These are phyloP conservation scores for Skeletonema grethae DNA, from an alignment of 108 stramenopile genomes.

Conservation along the genomic window DNA sequence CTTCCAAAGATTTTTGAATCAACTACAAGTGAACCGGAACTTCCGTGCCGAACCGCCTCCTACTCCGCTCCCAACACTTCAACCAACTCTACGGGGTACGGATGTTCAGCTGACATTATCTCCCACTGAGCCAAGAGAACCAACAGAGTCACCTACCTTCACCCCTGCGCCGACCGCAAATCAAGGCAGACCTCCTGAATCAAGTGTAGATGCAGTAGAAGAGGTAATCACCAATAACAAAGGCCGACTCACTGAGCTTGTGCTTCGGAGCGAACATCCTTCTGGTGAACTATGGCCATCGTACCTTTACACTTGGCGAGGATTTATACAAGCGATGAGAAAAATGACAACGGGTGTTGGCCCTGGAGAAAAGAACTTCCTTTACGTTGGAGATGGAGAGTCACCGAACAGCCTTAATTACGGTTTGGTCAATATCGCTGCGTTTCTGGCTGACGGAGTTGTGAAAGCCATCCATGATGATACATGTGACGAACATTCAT, in stretches of 20 bases:
- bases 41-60: conserved; percentile 32
- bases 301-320: conserved; percentile 36
- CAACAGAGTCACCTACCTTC: conserved; percentile 23
- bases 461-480: conserved; percentile 41
- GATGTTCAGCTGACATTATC: conserved; percentile 7
- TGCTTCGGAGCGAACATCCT: conserved; percentile 33
- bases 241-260: conserved; percentile 11
- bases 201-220: conserved; percentile 11
- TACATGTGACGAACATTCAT: conserved; percentile 39
- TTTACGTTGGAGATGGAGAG: conserved; percentile 41
- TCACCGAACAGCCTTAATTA: conserved; percentile 23
- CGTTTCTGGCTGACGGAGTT: conserved; percentile 43
- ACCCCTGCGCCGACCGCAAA: conserved; percentile 27
- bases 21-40: conserved; percentile 22
- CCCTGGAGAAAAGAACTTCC: conserved; percentile 40
- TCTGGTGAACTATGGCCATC: conserved; percentile 31
- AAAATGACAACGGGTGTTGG: conserved; percentile 39
- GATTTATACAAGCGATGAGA: conserved; percentile 26
- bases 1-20: conserved; percentile 41
- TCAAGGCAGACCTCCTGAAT: conserved; percentile 21
- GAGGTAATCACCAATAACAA: conserved; percentile 13
- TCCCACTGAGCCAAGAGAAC: conserved; percentile 7
- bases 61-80: conserved; percentile 30
- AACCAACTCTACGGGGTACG: conserved; percentile 15
- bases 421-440: conserved; percentile 40